A percentile compares a stretch with the other conserved stretches of the same genome.
Evolutionary conservation across 176 grass and related monocot species (phyloP).

Genomic region (Olyra latifolia): DNA sequence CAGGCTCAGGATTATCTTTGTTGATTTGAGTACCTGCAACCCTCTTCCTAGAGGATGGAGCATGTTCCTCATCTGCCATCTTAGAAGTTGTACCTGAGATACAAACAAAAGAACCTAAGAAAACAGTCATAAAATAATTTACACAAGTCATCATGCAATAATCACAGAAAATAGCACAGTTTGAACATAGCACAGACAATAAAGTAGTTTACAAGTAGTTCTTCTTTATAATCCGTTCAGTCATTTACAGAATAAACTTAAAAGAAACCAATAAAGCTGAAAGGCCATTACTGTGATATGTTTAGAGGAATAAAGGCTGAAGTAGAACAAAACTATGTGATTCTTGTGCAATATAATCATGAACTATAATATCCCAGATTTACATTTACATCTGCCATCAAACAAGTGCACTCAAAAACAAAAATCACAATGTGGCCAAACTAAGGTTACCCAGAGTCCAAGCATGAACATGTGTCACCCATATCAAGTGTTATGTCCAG

Average conservation of each 20-base stretch:
- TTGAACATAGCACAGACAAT: neutral
- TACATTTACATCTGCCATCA: neutral
- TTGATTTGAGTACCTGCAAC: conserved; percentile 70
- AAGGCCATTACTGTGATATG: neutral
- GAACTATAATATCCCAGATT: conserved; percentile 5
- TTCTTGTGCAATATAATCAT: neutral
- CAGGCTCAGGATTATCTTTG: conserved; percentile 86
- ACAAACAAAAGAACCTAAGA: conserved; percentile 3
- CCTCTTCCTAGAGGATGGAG: conserved; percentile 83
- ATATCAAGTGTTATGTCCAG: neutral
- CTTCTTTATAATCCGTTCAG: neutral
- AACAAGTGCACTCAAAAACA: neutral
- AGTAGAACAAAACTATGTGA: neutral
- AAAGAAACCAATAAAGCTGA: neutral
- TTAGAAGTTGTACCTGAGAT: conserved; percentile 34
- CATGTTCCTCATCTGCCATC: conserved; percentile 74
- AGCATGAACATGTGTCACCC: neutral
- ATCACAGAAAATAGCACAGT: neutral
- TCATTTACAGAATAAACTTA: conserved; percentile 15
- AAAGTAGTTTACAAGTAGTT: neutral
- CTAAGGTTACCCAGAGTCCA: neutral
- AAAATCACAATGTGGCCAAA: neutral
- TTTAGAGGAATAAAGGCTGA: neutral
- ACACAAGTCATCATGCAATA: neutral
- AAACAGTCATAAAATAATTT: neutral